These are phyloP conservation scores for Lachnellula arida DNA, from an alignment of 2,329 filamentous ascomycete species.

Conservation along the genomic window DNA sequence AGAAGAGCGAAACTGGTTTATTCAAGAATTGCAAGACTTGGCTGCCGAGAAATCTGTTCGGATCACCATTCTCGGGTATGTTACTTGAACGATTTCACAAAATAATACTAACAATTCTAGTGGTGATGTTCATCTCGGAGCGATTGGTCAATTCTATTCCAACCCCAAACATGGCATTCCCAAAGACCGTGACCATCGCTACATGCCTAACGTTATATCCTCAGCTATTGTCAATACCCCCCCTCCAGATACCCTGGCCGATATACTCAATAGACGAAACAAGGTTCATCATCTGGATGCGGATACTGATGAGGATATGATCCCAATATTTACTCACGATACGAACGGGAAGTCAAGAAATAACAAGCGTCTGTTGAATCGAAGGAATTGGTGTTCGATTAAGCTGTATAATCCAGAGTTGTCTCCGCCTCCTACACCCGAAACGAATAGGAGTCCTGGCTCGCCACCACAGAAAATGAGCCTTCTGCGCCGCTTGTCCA, in stretches of 20 bases:
- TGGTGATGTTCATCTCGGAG: slow-evolving; percentile 90
- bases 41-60: slow-evolving; percentile 89
- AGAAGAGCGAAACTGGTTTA: slow-evolving; percentile 75
- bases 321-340: slow-evolving; percentile 84
- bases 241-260: slow-evolving; percentile 80
- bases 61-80: slow-evolving; percentile 76
- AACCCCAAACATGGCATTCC: slow-evolving; percentile 74
- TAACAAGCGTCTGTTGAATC: slow-evolving; percentile 82
- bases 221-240: slow-evolving; percentile 93
- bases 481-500: slow-evolving; percentile 30
- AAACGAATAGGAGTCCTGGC: slow-evolving; percentile 40
- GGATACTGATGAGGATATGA: slow-evolving; percentile 91
- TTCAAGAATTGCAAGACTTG: slow-evolving; percentile 89
- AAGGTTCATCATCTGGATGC: slow-evolving; percentile 68
- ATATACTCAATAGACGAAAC: slow-evolving; percentile 90
- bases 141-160: slow-evolving; percentile 91
- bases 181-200: slow-evolving; percentile 89
- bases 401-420: slow-evolving; percentile 73
- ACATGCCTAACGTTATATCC: slow-evolving; percentile 94
- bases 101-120: slow-evolving; percentile 39
- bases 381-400: slow-evolving; percentile 95
- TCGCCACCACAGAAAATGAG: slow-evolving; percentile 24
- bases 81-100: background rate
- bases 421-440: slow-evolving; percentile 68
- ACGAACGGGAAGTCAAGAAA: slow-evolving; percentile 86